These are phyloP conservation scores for Vanrija pseudolonga DNA, from an alignment of 1,284 basidiomycete genomes.

Conservation along the genomic window DNA sequence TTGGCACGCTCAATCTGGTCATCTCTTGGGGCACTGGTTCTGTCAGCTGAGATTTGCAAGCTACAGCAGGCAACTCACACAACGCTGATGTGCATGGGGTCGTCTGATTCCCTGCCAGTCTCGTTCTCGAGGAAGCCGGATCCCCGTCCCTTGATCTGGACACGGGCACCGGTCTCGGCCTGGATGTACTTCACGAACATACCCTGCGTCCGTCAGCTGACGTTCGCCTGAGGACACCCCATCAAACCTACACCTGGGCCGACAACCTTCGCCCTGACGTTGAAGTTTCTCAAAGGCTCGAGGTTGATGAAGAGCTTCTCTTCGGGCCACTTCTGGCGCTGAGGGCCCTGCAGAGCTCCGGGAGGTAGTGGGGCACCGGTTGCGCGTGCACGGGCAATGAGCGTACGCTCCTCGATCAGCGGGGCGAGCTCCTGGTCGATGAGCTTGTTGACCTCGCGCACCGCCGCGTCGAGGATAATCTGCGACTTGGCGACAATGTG, in stretches of 20 bases:
- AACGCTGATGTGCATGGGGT: constrained; percentile 92
- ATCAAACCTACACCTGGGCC: constrained; percentile 71
- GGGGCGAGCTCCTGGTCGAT: constrained; percentile 81
- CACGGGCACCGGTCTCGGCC: constrained; percentile 88
- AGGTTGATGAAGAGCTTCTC: constrained; percentile 84
- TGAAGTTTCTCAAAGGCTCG: constrained; percentile 91
- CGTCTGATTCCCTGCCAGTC: constrained; percentile 82
- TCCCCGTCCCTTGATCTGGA: constrained; percentile 96
- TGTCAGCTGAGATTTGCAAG: constrained; percentile 11
- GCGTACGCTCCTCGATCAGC: constrained; percentile 74
- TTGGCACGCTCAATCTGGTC: constrained; percentile 81
- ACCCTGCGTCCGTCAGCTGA: constrained; percentile 55
- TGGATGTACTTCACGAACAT: constrained; percentile 99
- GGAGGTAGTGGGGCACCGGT: constrained; percentile 35
- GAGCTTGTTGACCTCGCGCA: constrained; percentile 79
- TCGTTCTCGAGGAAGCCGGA: constrained; percentile 95
- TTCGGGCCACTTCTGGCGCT: constrained; percentile 86
- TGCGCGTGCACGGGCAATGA: constrained; percentile 47
- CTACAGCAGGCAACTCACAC: constrained; percentile 56
- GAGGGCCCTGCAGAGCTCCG: constrained; percentile 12
- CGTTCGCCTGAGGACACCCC: too few relatives aligned
- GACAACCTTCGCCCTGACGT: constrained; percentile 94
- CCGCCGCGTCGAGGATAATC: constrained; percentile 73
- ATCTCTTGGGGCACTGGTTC: constrained; percentile 75
- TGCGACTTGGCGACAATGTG: constrained; percentile 83